phyloP scores from a whole-genome alignment of 371 early-diverging fungal genomes.

The Mucor piriformis region DNA sequence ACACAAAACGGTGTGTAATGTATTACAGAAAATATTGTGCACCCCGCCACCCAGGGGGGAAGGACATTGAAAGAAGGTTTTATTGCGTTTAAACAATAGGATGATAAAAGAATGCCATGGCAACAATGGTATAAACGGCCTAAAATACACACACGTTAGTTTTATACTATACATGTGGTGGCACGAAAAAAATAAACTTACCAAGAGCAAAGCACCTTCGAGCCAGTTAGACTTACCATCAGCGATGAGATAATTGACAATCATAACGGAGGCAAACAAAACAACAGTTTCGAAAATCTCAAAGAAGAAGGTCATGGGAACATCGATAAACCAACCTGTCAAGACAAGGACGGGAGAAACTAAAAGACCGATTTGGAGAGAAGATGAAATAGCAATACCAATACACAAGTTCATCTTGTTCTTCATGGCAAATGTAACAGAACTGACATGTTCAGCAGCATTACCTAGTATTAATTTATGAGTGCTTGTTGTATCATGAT shows the following conservation, averaged over 20 bases:
- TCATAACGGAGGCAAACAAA: slow-evolving; percentile 83
- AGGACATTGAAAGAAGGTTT: background rate
- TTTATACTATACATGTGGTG: background rate
- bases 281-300: slow-evolving; percentile 81
- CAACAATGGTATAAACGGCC: slow-evolving; percentile 73
- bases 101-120: slow-evolving; percentile 75
- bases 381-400: slow-evolving; percentile 86
- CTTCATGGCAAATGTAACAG: slow-evolving; percentile 82
- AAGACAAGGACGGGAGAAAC: slow-evolving; percentile 88
- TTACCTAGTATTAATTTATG: slow-evolving; percentile 9
- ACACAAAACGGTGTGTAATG: background rate
- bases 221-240: slow-evolving; percentile 84
- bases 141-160: background rate
- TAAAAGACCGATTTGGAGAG: slow-evolving; percentile 89
- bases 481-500: background rate
- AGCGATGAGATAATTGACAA: slow-evolving; percentile 80
- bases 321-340: slow-evolving; percentile 83
- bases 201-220: slow-evolving; percentile 79
- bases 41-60: background rate
- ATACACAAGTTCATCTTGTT: slow-evolving; percentile 92
- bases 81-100: slow-evolving; percentile 23
- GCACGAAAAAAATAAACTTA: slow-evolving; percentile 22
- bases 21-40: background rate
- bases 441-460: slow-evolving; percentile 75
- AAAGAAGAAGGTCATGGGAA: slow-evolving; percentile 83